Conservation (phyloP, 768 basidiomycete genomes). For the Psilocybe tampanensis region DNA sequence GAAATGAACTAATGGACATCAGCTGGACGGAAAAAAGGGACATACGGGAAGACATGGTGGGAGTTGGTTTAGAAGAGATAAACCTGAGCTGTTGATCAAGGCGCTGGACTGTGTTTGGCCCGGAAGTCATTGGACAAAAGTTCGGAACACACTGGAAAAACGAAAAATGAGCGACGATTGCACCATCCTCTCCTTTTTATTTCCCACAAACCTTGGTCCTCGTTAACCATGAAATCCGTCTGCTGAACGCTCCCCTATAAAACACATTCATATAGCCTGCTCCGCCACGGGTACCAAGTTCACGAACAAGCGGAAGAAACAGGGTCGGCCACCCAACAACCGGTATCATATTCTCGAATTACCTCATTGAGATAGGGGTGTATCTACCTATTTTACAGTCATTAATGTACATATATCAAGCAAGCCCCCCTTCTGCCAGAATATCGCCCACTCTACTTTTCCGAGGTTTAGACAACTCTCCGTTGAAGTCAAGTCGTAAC, state of each 20-base stretch:
- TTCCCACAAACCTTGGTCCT: conserved; percentile 15
- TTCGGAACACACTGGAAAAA: conserved; percentile 19
- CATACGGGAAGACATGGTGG: conserved; percentile 60
- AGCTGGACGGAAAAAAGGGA: conserved; percentile 23
- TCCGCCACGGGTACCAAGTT: neutral
- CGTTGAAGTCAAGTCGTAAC: conserved; percentile 85
- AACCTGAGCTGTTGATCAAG: conserved; percentile 67
- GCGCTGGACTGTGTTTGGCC: conserved; percentile 48
- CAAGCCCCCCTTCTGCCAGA: conserved; percentile 42
- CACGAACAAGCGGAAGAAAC: conserved; percentile 11
- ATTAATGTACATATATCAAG: neutral
- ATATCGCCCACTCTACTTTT: conserved; percentile 38
- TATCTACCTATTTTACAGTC: neutral
- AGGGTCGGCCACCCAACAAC: conserved; percentile 10
- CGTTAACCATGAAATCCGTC: neutral
- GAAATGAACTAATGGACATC: conserved; percentile 10
- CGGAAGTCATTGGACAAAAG: conserved; percentile 36
- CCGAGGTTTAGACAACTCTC: conserved; percentile 60
- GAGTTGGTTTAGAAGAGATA: conserved; percentile 42
- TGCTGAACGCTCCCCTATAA: neutral
- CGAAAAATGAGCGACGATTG: conserved; percentile 22
- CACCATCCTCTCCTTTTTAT: conserved; percentile 15
- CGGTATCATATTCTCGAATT: conserved; percentile 4
- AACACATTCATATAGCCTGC: conserved; percentile 12
- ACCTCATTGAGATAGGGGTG: conserved; percentile 8